Evolutionary conservation across 768 basidiomycete genomes (phyloP).

Genomic region (Auricularia sp.): DNA sequence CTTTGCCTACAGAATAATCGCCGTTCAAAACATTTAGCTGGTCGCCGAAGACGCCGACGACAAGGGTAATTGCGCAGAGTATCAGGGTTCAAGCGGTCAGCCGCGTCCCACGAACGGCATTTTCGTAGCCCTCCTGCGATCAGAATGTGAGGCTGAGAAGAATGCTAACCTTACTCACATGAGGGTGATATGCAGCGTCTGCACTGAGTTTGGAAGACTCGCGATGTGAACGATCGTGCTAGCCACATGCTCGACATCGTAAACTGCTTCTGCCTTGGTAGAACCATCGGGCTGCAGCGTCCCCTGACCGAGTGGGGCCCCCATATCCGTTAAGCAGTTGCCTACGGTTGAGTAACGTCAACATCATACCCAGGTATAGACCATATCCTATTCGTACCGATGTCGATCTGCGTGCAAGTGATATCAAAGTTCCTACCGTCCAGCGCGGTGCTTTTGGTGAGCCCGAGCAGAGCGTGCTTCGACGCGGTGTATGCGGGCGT

Average conservation of each 20-base stretch:
- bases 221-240: slow-evolving; percentile 63
- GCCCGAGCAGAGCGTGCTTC: slow-evolving; percentile 70
- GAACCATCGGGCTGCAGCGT: slow-evolving; percentile 62
- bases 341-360: slow-evolving; percentile 27
- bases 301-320: slow-evolving; percentile 34
- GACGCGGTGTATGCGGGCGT: slow-evolving; percentile 59
- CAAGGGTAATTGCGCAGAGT: no score
- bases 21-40: no score
- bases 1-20: no score
- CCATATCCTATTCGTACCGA: slow-evolving; percentile 34
- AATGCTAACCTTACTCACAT: slow-evolving; percentile 37
- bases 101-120: slow-evolving; percentile 42
- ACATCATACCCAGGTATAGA: no score
- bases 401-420: slow-evolving; percentile 73
- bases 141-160: background rate
- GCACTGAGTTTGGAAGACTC: slow-evolving; percentile 53
- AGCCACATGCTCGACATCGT: slow-evolving; percentile 65
- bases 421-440: slow-evolving; percentile 69
- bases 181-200: slow-evolving; percentile 61
- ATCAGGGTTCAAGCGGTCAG: slow-evolving; percentile 4
- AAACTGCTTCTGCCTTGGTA: slow-evolving; percentile 44
- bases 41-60: no score
- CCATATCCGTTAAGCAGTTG: slow-evolving; percentile 61
- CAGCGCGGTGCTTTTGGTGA: slow-evolving; percentile 67
- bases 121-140: slow-evolving; percentile 28